Conservation (phyloP, 805 yeast species). For the Geotrichum ghanense region DNA sequence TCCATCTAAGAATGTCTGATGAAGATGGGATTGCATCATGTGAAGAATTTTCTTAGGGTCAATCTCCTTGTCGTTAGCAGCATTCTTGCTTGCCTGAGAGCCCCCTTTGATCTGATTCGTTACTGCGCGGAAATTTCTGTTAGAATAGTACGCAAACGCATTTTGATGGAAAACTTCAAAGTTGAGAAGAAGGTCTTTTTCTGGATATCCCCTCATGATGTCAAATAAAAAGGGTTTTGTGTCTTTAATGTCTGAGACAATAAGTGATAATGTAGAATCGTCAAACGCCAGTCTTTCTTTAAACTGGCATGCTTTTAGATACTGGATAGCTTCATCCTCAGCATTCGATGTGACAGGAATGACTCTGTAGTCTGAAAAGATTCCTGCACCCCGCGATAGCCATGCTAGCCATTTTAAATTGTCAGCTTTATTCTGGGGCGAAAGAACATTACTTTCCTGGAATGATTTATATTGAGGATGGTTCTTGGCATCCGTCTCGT, state of each 20-base stretch:
- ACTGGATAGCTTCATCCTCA: constrained; percentile 6
- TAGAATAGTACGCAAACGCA: constrained; percentile 16
- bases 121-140: constrained; percentile 9
- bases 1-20: constrained; percentile 15
- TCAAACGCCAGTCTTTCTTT: constrained; percentile 12
- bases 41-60: not conserved
- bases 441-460: constrained; percentile 2
- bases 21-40: constrained; percentile 20
- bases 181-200: constrained; percentile 1
- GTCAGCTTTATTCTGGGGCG: constrained; percentile 4
- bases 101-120: constrained; percentile 5
- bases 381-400: constrained; percentile 17
- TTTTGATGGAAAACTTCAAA: constrained; percentile 6
- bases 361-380: constrained; percentile 16
- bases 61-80: constrained; percentile 6
- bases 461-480: constrained; percentile 12
- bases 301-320: constrained; percentile 13
- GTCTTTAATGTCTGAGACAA: constrained; percentile 8
- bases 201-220: constrained; percentile 5
- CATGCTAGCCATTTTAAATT: constrained; percentile 17
- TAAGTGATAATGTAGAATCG: constrained; percentile 12
- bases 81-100: constrained; percentile 10
- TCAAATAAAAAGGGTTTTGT: constrained; percentile 6
- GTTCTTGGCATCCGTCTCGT: constrained; percentile 9
- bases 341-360: constrained; percentile 16